Percentiles rank a stretch among this genome's conserved stretches.
Conservation (phyloP, 148 eudicot species). For the Dianthus caryophyllus region DNA sequence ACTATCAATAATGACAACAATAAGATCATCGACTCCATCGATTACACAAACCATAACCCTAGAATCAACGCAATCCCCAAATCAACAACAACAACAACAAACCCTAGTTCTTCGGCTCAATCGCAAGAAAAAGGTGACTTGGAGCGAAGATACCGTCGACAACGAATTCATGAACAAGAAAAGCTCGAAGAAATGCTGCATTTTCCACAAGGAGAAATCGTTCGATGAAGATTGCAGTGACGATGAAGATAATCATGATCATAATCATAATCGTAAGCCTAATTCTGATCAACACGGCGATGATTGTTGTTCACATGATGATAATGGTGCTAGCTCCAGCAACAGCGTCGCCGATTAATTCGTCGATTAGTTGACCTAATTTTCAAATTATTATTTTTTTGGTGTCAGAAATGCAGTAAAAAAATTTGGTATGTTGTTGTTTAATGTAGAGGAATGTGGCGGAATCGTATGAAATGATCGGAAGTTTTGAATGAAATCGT, state of each 20-base stretch:
- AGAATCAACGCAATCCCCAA: conserved; percentile 22
- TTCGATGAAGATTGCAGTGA: conserved; percentile 84
- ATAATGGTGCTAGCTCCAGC: conserved; percentile 23
- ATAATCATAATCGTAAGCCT: conserved; percentile 4
- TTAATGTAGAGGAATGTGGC: background rate
- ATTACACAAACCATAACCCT: conserved; percentile 30
- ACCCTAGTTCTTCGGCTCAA: conserved; percentile 63
- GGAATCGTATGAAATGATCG: background rate
- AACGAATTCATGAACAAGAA: conserved; percentile 84
- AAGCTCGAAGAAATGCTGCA: conserved; percentile 90
- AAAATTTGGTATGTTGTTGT: background rate
- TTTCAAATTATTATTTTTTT: background rate
- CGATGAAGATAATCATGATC: conserved; percentile 33
- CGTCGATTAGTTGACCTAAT: background rate
- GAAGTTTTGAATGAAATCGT: background rate
- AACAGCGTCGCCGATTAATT: conserved; percentile 23
- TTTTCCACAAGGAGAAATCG: conserved; percentile 80
- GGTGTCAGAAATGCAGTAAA: background rate
- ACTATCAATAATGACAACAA: conserved; percentile 19
- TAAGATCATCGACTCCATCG: conserved; percentile 22
- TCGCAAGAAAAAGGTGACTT: conserved; percentile 74
- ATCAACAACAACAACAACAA: conserved; percentile 31
- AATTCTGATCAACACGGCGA: conserved; percentile 26
- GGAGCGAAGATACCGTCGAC: conserved; percentile 85
- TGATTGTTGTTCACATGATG: conserved; percentile 37